Conservation (phyloP, 2,329 filamentous ascomycete species). For the Fusarium chaquense region DNA sequence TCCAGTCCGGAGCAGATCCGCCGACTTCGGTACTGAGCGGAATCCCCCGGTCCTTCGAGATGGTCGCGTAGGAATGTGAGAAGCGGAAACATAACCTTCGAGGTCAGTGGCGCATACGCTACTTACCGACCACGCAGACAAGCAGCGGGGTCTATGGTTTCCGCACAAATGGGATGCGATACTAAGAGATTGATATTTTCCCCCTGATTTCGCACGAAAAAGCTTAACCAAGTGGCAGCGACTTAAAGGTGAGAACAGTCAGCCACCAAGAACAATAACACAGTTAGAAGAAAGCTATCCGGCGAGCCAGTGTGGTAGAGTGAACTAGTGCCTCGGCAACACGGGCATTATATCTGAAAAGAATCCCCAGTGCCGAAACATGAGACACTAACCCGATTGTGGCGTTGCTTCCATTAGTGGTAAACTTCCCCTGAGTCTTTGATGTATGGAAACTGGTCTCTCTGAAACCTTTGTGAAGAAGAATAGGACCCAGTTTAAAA, state of each 20-base stretch:
- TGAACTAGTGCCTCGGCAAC: not conserved
- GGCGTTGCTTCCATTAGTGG: not conserved
- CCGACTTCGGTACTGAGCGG: not conserved
- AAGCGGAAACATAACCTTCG: not conserved
- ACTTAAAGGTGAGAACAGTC: too few relatives aligned
- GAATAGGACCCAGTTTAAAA: not conserved
- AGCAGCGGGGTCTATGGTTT: not conserved
- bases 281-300: not conserved
- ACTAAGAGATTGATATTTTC: too few relatives aligned
- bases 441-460: not conserved
- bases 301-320: not conserved
- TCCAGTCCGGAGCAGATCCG: not conserved
- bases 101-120: not conserved
- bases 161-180: not conserved
- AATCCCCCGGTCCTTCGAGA: not conserved
- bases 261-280: not conserved
- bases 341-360: not conserved
- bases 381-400: not conserved
- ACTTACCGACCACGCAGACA: not conserved
- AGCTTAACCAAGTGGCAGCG: too few relatives aligned
- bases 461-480: not conserved
- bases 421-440: not conserved
- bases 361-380: slow-evolving; percentile 1
- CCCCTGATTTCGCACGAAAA: not conserved
- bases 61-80: not conserved